A percentile compares a stretch with the other conserved stretches of the same genome.
Conservation (phyloP, 2,329 filamentous ascomycete genomes). For the Gliomastix tumulicola region DNA sequence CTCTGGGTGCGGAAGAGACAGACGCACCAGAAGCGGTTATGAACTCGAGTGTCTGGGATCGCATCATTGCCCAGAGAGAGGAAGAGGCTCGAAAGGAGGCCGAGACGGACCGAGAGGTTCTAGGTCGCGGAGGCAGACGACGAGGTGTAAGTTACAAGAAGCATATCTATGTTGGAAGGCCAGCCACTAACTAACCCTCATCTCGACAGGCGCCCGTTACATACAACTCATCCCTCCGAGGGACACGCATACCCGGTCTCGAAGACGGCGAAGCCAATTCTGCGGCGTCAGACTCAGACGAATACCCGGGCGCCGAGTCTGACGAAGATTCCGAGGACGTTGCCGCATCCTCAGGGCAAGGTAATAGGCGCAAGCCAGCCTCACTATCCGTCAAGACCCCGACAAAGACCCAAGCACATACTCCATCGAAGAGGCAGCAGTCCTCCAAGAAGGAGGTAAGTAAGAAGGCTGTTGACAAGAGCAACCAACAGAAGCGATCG, state of each 20-base stretch:
- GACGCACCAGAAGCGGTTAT: slow-evolving; percentile 46
- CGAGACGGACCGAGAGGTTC: slow-evolving; percentile 59
- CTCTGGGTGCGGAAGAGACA: slow-evolving; percentile 43
- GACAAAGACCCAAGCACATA: too few relatives aligned
- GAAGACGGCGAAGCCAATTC: too few relatives aligned
- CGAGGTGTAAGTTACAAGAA: slow-evolving; percentile 33
- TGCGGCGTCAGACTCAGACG: background rate
- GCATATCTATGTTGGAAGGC: too few relatives aligned
- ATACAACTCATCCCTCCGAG: too few relatives aligned
- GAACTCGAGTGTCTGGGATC: slow-evolving; percentile 79
- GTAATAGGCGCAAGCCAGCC: slow-evolving; percentile 2
- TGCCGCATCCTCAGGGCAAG: background rate
- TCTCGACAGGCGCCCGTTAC: too few relatives aligned
- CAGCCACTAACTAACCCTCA: too few relatives aligned
- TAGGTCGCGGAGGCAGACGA: slow-evolving; percentile 78
- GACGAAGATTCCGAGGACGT: slow-evolving; percentile 19
- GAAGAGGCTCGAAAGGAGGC: slow-evolving; percentile 68
- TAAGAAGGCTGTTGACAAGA: slow-evolving; percentile 22
- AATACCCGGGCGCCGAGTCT: slow-evolving; percentile 8
- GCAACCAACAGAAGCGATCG: slow-evolving; percentile 19
- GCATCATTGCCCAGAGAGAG: slow-evolving; percentile 79
- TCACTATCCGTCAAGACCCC: slow-evolving; percentile 8
- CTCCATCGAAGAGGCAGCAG: too few relatives aligned
- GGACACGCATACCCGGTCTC: too few relatives aligned
- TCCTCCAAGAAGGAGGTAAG: slow-evolving; percentile 8